Evolutionary conservation across 768 basidiomycete genomes (phyloP).

Genomic region (Collybia nuda): DNA sequence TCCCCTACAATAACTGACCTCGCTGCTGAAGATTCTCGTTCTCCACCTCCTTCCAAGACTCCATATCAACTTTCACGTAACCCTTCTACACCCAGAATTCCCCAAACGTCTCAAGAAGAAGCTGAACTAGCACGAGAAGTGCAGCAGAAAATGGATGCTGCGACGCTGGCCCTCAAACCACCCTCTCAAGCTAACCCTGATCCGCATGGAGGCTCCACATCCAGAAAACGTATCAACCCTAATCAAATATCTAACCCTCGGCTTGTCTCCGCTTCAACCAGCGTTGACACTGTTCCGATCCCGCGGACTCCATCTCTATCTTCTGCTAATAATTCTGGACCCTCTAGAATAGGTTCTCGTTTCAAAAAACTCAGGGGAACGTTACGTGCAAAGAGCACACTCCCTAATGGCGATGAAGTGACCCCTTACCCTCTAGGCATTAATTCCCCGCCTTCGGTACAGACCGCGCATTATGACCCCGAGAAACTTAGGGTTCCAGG

Average conservation of each 20-base stretch:
- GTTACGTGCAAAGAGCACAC: conserved; percentile 50
- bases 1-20: conserved; percentile 7
- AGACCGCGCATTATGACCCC: conserved; percentile 41
- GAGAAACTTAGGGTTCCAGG: conserved; percentile 35
- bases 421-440: conserved; percentile 42
- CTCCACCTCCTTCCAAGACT: conserved; percentile 24
- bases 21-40: conserved; percentile 19
- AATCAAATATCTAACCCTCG: conserved; percentile 67
- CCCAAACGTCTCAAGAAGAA: conserved; percentile 44
- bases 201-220: conserved; percentile 26
- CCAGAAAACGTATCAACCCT: conserved; percentile 60
- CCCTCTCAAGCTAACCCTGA: conserved; percentile 35
- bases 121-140: conserved; percentile 64
- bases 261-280: conserved; percentile 65
- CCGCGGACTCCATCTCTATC: conserved; percentile 51
- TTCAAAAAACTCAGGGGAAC: conserved; percentile 74
- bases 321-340: conserved; percentile 39
- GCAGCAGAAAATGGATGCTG: conserved; percentile 66
- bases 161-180: conserved; percentile 59
- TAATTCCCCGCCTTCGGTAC: conserved; percentile 35
- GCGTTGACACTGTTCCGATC: conserved; percentile 62
- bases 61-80: conserved; percentile 39
- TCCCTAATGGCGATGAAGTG: conserved; percentile 46
- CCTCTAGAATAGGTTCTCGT: conserved; percentile 67
- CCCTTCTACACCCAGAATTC: conserved; percentile 41